Conservation (phyloP, 2,329 filamentous ascomycete species). For the Aspergillus sp. region DNA sequence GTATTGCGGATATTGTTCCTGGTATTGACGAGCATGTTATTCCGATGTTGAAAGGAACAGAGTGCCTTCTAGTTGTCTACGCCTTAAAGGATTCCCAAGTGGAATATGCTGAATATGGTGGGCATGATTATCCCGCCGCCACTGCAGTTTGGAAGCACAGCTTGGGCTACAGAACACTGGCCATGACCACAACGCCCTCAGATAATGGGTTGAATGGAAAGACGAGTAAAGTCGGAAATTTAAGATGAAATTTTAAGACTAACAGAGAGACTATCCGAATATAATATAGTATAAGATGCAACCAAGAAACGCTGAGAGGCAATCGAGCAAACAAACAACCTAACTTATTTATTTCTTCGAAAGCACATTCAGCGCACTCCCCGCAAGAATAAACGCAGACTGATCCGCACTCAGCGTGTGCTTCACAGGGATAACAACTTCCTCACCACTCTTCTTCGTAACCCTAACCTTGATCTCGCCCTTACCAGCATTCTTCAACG, state of each 20-base stretch:
- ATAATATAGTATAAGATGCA: not conserved
- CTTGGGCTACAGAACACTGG: too few species aligned
- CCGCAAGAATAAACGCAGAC: slow-evolving; percentile 86
- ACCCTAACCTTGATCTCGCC: slow-evolving; percentile 22
- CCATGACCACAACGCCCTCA: too few species aligned
- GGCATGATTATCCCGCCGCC: too few species aligned
- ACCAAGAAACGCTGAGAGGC: not conserved
- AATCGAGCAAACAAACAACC: not conserved
- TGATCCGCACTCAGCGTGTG: slow-evolving; percentile 90
- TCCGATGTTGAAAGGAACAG: too few species aligned
- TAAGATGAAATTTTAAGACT: not conserved
- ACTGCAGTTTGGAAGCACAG: too few species aligned
- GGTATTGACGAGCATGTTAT: too few species aligned
- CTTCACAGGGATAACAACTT: slow-evolving; percentile 71
- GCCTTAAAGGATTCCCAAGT: too few species aligned
- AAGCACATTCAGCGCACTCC: slow-evolving; percentile 88
- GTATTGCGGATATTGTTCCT: too few species aligned
- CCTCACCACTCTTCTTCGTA: slow-evolving; percentile 53
- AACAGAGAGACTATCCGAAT: not conserved
- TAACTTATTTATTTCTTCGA: slow-evolving; percentile 47
- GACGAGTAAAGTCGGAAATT: not conserved
- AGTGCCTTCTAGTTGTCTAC: too few species aligned
- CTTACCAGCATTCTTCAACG: slow-evolving; percentile 53
- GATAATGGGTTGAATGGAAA: too few species aligned
- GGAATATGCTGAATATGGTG: too few species aligned